These are phyloP conservation scores for Alnus glutinosa DNA, from an alignment of 306 rosid genomes.

Conservation along the genomic window DNA sequence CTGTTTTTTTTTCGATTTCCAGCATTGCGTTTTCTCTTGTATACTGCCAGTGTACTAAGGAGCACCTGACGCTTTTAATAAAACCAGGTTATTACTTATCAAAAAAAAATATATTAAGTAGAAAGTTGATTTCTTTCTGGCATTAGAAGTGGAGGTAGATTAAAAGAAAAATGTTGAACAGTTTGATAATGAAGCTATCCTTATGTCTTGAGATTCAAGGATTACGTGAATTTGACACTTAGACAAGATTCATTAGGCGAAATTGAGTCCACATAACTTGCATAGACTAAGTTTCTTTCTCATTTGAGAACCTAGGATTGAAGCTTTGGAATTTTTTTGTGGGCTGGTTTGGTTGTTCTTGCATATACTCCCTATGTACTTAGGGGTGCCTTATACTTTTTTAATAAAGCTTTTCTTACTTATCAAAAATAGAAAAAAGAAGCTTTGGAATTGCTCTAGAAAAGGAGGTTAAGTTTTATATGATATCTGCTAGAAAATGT, in stretches of 20 bases:
- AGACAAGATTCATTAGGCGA: neutral
- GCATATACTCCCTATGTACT: too few relatives aligned
- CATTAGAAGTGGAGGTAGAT: neutral
- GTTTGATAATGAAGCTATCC: neutral
- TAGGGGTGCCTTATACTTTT: too few relatives aligned
- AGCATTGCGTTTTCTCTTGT: too few relatives aligned
- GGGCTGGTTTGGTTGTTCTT: too few relatives aligned
- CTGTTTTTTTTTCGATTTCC: too few relatives aligned
- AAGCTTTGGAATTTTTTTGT: neutral
- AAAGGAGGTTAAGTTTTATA: neutral
- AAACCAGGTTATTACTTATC: too few relatives aligned
- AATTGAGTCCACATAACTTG: neutral
- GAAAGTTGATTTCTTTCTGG: neutral
- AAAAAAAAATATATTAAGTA: neutral
- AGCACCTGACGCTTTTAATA: too few relatives aligned
- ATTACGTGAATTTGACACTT: neutral
- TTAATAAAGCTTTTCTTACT: too few relatives aligned
- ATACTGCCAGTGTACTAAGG: too few relatives aligned
- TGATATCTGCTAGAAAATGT: neutral
- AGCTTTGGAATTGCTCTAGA: neutral
- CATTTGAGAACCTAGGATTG: neutral
- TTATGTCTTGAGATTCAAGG: neutral
- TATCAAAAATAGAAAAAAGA: too few relatives aligned
- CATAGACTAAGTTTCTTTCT: neutral
- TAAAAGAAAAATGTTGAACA: neutral